Base-by-base conservation (phyloP, 768 basidiomycete genomes). In the Termitomyces heimii region DNA sequence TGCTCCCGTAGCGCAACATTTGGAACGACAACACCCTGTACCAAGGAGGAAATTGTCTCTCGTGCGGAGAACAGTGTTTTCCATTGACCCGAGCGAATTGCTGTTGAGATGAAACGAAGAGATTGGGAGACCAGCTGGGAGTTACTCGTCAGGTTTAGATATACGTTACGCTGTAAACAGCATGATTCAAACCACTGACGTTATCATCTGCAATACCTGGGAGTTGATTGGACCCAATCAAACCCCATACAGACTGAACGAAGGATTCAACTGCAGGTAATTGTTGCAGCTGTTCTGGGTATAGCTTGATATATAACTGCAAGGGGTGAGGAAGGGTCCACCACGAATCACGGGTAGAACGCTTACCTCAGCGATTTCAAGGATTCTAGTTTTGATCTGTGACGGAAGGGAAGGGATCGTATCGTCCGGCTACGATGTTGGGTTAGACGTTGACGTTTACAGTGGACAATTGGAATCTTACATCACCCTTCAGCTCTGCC, bases 1-100 rank as follows among this genome's bases (percentile, higher is more conserved):
- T 93, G 89, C 39, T 89, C 87, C 59, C 94, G 82, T 14, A 98
- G 77, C 14, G 82, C 76, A 57, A 97, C 91, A 65, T 97, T 98
- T n/a, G 96, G 94, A 28, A 98, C 79, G 26, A 98, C 88, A 56
- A 98, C 92, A 53, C 91, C 89, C 70, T 94, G 86, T 5, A 93
- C 84, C 55, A 99, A 84, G 3, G 84, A 82, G 13, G 84, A 82
- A 55, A 98, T 87, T 1, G 88, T 94, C 1, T 89, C 86, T n/a
- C 78, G 78, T 2, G 88, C 77, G 49, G 91, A 89, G 68, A 98
- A 94, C 13, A 98, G 79, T 1, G 78, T 63, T 64, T 84, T 84
- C 73, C 95, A 93, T 65, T 86, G 82, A 1, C 92, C 92, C 24
- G 88, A 87, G 48, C 93, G 93, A 65, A 98, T 94, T 8, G 93